Percentiles rank a stretch among this genome's conserved stretches.
Evolutionary conservation across 306 rosid genomes (phyloP).

Genomic region (Dicorynia guianensis): DNA sequence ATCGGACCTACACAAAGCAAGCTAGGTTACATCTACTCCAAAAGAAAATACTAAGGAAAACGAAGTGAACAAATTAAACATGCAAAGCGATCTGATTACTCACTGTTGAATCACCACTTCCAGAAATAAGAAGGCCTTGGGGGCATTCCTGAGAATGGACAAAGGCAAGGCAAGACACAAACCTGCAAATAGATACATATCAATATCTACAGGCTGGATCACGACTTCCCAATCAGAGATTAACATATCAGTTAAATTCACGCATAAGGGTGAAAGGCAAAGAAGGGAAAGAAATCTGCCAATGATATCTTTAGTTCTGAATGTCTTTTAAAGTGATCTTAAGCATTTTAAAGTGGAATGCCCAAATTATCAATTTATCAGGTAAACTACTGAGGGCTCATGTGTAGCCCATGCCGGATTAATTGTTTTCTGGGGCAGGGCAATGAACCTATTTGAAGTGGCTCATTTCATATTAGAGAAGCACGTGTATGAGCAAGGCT

Average conservation of each 20-base stretch:
- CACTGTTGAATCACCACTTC: conserved; percentile 93
- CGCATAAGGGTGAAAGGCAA: conserved; percentile 11
- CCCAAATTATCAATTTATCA: no score
- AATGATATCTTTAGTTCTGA: background rate
- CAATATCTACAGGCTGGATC: conserved; percentile 9
- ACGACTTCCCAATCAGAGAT: conserved; percentile 11
- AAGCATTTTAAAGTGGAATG: conserved; percentile 23
- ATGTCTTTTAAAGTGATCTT: background rate
- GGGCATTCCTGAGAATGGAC: conserved; percentile 63
- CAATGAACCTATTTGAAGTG: no score
- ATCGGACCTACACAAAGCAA: conserved; percentile 70
- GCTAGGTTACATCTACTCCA: conserved; percentile 22
- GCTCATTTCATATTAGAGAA: no score
- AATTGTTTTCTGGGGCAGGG: no score
- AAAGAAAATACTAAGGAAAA: conserved; percentile 36
- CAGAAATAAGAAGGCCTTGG: conserved; percentile 78
- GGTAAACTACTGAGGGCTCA: no score
- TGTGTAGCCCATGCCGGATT: no score
- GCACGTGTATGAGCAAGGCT: no score
- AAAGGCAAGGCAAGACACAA: conserved; percentile 83
- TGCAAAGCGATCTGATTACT: conserved; percentile 41
- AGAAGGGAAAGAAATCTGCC: background rate
- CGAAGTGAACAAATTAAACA: conserved; percentile 28
- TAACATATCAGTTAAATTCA: conserved; percentile 30
- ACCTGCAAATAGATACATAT: conserved; percentile 56